Percentiles rank a stretch among this genome's conserved stretches.
Conservation (phyloP, 1,284 basidiomycete species). For the Trichosporon coremiiforme region DNA sequence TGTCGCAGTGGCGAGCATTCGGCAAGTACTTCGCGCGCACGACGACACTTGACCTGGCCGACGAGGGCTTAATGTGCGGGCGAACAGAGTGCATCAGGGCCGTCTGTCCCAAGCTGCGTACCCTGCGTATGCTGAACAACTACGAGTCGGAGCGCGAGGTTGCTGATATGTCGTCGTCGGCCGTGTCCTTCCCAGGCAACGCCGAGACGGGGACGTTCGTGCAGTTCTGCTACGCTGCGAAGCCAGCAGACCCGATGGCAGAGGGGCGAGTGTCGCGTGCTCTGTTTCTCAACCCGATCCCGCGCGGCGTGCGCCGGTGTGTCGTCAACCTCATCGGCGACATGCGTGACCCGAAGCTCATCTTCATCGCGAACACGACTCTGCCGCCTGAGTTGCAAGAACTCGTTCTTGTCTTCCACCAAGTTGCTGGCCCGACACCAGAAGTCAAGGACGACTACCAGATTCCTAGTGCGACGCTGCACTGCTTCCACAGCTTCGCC, state of each 20-base stretch:
- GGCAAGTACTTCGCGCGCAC: background rate
- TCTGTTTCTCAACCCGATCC: slow-evolving; percentile 9
- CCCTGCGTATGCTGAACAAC: slow-evolving; percentile 16
- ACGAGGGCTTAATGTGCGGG: background rate
- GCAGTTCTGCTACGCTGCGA: slow-evolving; percentile 12
- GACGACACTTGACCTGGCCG: background rate
- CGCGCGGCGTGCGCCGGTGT: background rate
- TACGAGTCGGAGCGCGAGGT: slow-evolving; percentile 9
- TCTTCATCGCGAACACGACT: background rate
- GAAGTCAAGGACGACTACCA: slow-evolving; percentile 1
- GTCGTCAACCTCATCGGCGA: slow-evolving; percentile 14
- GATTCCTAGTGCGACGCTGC: background rate
- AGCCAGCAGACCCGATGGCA: background rate
- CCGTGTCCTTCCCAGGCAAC: background rate
- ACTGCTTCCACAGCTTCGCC: background rate
- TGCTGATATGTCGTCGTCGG: background rate
- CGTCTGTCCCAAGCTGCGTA: slow-evolving; percentile 3
- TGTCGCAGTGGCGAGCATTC: slow-evolving; percentile 2
- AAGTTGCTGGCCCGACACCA: background rate
- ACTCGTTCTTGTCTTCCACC: slow-evolving; percentile 12
- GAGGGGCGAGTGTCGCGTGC: background rate
- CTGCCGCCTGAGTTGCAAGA: slow-evolving; percentile 3
- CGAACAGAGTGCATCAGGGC: background rate
- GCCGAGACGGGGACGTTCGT: background rate
- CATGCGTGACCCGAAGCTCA: slow-evolving; percentile 3